These are phyloP conservation scores for Castanospermum australe DNA, from an alignment of 306 rosid genomes.

Conservation along the genomic window DNA sequence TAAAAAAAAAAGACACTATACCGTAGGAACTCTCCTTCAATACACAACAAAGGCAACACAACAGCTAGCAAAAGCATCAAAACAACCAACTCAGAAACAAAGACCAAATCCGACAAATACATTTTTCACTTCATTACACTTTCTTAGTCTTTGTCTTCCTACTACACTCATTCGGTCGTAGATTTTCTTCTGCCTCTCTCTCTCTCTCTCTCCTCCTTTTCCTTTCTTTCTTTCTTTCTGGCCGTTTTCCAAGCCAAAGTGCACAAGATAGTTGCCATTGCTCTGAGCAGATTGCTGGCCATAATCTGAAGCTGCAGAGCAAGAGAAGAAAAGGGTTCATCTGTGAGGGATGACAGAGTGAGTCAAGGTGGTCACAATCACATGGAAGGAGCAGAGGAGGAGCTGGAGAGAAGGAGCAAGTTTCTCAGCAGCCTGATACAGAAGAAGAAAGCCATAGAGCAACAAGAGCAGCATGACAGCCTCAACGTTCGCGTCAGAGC, in stretches of 20 bases:
- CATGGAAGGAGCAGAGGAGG: slow-evolving; percentile 84
- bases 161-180: background rate
- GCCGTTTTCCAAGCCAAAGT: slow-evolving; percentile 25
- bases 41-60: slow-evolving; percentile 1
- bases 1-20: no score
- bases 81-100: background rate
- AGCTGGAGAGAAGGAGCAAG: slow-evolving; percentile 87
- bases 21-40: no score
- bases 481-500: slow-evolving; percentile 68
- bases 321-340: slow-evolving; percentile 3
- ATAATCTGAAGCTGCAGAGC: background rate
- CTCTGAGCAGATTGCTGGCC: background rate
- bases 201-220: background rate
- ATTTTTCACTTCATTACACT: background rate
- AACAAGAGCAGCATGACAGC: slow-evolving; percentile 40
- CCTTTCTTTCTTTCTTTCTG: slow-evolving; percentile 10
- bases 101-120: no score
- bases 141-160: background rate
- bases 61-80: background rate
- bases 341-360: slow-evolving; percentile 39
- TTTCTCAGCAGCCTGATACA: slow-evolving; percentile 70
- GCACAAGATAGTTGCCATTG: slow-evolving; percentile 19
- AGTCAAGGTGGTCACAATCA: background rate
- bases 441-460: slow-evolving; percentile 72
- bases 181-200: background rate